These are phyloP conservation scores for Epicoccum sorghinum DNA, from an alignment of 2,329 filamentous ascomycete genomes.

Conservation along the genomic window DNA sequence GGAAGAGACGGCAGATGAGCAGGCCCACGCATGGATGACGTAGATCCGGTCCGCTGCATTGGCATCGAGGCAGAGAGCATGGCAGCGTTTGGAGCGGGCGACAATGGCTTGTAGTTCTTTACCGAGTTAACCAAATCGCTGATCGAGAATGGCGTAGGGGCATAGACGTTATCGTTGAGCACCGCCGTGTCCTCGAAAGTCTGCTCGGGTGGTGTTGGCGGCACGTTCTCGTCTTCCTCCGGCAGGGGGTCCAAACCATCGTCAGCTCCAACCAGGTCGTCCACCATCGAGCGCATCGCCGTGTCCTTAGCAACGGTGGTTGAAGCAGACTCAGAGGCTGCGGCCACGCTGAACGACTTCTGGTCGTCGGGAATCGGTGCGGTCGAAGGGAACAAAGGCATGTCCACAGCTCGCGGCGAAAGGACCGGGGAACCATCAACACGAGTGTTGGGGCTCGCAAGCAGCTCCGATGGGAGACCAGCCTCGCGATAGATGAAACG, in stretches of 20 bases:
- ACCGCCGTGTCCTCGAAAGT: slow-evolving; percentile 50
- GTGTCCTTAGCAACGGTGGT: slow-evolving; percentile 51
- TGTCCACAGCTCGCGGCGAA: slow-evolving; percentile 46
- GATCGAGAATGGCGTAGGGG: slow-evolving; percentile 37
- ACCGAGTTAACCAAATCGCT: slow-evolving; percentile 48
- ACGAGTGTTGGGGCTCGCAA: slow-evolving; percentile 51
- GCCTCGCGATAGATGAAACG: slow-evolving; percentile 62
- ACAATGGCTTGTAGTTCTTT: slow-evolving; percentile 43
- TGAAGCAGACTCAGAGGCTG: slow-evolving; percentile 57
- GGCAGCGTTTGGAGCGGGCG: slow-evolving; percentile 33
- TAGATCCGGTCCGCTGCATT: slow-evolving; percentile 43
- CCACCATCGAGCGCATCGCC: slow-evolving; percentile 65
- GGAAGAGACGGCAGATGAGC: slow-evolving; percentile 46
- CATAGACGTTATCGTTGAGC: slow-evolving; percentile 40
- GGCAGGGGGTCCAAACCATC: slow-evolving; percentile 48
- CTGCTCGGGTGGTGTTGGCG: slow-evolving; percentile 55
- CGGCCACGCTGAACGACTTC: slow-evolving; percentile 41
- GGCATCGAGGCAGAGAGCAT: slow-evolving; percentile 42
- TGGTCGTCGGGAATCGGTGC: slow-evolving; percentile 43
- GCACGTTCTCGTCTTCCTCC: slow-evolving; percentile 53
- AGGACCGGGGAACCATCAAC: slow-evolving; percentile 50
- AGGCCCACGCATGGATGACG: slow-evolving; percentile 44
- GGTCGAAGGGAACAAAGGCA: slow-evolving; percentile 38
- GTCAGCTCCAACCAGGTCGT: slow-evolving; percentile 58
- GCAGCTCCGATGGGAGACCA: slow-evolving; percentile 57